Evolutionary conservation across 2,329 filamentous ascomycete genomes (phyloP).

Genomic region (Nothopassalora personata): DNA sequence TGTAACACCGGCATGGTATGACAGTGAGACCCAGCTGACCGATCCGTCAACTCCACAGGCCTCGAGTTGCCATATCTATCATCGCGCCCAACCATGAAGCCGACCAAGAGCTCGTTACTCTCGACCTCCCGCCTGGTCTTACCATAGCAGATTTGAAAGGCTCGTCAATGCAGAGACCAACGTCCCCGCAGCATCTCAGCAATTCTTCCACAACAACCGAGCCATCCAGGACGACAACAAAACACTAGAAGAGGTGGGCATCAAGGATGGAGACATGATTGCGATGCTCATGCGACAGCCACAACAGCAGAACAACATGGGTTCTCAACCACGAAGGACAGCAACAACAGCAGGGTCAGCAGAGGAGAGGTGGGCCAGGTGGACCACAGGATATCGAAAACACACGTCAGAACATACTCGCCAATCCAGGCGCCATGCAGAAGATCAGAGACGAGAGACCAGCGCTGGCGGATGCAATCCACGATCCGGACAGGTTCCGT

Average conservation of each 20-base stretch:
- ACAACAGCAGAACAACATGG: constrained; percentile 45
- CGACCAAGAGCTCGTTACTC: constrained; percentile 70
- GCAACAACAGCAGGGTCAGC: constrained; percentile 28
- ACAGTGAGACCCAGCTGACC: constrained; percentile 28
- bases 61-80: constrained; percentile 77
- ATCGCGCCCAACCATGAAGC: constrained; percentile 62
- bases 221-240: constrained; percentile 71
- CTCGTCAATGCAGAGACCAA: constrained; percentile 75
- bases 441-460: constrained; percentile 69
- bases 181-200: constrained; percentile 67
- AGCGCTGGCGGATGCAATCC: constrained; percentile 68
- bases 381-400: constrained; percentile 61
- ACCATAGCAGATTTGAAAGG: constrained; percentile 80
- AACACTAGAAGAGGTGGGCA: constrained; percentile 73
- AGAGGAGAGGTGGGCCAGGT: constrained; percentile 10
- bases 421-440: constrained; percentile 66
- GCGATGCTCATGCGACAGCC: constrained; percentile 64
- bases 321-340: constrained; percentile 34
- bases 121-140: constrained; percentile 78
- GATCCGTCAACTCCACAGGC: constrained; percentile 48
- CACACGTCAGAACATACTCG: constrained; percentile 74
- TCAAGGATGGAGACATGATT: constrained; percentile 87
- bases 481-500: constrained; percentile 71
- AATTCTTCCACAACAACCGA: constrained; percentile 85
- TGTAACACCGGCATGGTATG: constrained; percentile 17